Evolutionary conservation across 2,329 filamentous ascomycete species (phyloP).

Genomic region (Epichloe aotearoae): DNA sequence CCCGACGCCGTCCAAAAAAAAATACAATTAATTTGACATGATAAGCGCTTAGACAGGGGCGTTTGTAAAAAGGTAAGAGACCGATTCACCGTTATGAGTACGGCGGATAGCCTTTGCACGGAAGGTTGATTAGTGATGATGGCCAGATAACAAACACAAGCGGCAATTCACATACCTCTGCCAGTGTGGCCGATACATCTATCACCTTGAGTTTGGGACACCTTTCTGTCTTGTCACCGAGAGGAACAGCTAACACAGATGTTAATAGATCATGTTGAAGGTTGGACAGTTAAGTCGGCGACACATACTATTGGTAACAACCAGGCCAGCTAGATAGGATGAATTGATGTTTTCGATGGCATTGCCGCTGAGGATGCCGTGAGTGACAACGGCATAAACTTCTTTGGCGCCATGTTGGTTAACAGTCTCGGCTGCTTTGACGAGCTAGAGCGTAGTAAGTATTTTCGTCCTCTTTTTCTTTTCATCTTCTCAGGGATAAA

Average conservation of each 20-base stretch:
- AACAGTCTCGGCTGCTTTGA: constrained; percentile 80
- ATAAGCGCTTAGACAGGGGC: constrained; percentile 33
- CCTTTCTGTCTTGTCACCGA: constrained; percentile 64
- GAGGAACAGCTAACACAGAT: constrained; percentile 20
- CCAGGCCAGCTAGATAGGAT: constrained; percentile 62
- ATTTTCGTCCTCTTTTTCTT: neutral
- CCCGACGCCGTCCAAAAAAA: neutral
- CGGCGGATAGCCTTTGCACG: constrained; percentile 46
- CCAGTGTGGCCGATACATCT: constrained; percentile 75
- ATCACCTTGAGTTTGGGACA: constrained; percentile 80
- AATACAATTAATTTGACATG: neutral
- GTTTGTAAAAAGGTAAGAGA: constrained; percentile 54
- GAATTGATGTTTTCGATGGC: constrained; percentile 78
- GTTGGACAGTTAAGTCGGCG: neutral
- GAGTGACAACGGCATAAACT: constrained; percentile 89
- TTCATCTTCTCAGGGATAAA: neutral
- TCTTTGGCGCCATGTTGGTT: constrained; percentile 76
- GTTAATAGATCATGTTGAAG: constrained; percentile 12
- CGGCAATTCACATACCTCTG: constrained; percentile 30
- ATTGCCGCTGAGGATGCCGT: constrained; percentile 79
- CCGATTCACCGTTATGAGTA: constrained; percentile 53
- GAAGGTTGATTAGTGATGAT: constrained; percentile 3
- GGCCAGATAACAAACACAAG: neutral
- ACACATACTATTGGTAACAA: constrained; percentile 69
- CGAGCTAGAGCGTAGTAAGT: constrained; percentile 22